phyloP scores from a whole-genome alignment of 331 rosid species.

The Telfairia occidentalis region DNA sequence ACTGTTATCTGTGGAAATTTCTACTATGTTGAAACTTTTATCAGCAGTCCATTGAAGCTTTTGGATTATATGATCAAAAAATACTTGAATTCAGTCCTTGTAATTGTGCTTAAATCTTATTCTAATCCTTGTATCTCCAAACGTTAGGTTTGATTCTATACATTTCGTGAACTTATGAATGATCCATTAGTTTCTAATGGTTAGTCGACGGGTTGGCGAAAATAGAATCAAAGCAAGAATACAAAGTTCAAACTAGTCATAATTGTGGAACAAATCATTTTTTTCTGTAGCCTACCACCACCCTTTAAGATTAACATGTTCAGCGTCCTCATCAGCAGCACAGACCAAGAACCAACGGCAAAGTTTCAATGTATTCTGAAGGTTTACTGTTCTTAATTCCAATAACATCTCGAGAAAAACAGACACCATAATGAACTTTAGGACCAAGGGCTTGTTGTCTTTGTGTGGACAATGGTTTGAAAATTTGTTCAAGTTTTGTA shows the following conservation, averaged over 20 bases:
- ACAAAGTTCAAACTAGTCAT: background rate
- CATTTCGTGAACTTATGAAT: background rate
- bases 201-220: background rate
- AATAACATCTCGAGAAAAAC: background rate
- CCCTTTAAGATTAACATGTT: background rate
- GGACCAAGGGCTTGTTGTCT: background rate
- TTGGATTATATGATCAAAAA: background rate
- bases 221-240: background rate
- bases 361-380: background rate
- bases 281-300: background rate
- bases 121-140: background rate
- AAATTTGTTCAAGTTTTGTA: background rate
- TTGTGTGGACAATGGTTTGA: conserved; percentile 5
- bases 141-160: background rate
- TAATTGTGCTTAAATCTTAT: background rate
- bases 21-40: background rate
- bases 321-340: background rate
- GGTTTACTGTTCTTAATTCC: background rate
- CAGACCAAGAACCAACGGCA: background rate
- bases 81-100: background rate
- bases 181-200: background rate
- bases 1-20: background rate
- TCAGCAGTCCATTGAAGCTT: background rate
- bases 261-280: background rate
- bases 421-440: background rate